Percentiles rank a stretch among this genome's conserved stretches.
Conservation (phyloP, 495 filamentous ascomycete species). For the Neurospora discreta region DNA sequence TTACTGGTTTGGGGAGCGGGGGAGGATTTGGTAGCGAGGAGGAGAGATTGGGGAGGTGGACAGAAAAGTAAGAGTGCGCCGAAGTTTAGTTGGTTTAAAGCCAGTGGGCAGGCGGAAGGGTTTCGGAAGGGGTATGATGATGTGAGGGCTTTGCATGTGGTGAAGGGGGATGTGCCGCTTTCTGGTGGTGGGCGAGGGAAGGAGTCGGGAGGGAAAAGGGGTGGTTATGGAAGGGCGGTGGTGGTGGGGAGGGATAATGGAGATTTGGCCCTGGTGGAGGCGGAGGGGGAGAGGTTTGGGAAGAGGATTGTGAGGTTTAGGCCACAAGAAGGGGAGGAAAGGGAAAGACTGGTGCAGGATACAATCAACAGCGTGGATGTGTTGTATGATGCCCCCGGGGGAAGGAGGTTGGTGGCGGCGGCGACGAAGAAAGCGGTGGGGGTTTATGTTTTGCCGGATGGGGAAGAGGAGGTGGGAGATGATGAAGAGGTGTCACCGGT, state of each 20-base stretch:
- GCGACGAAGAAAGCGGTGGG: conserved; percentile 20
- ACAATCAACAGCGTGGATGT: conserved; percentile 29
- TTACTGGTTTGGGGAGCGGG: conserved; percentile 35
- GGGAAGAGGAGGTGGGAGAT: not conserved
- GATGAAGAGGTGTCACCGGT: conserved; percentile 8
- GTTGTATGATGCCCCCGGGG: not conserved
- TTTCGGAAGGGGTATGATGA: conserved; percentile 29
- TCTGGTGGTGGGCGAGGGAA: too few species aligned
- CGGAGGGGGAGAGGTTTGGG: conserved; percentile 23
- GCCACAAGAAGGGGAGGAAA: not conserved
- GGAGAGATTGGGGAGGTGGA: conserved; percentile 14
- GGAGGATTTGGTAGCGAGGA: conserved; percentile 28
- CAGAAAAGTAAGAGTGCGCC: conserved; percentile 2
- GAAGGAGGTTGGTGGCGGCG: conserved; percentile 9
- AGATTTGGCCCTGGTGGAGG: conserved; percentile 26
- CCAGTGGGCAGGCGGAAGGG: conserved; percentile 16
- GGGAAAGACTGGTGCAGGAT: conserved; percentile 3
- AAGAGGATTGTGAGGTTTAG: conserved; percentile 17
- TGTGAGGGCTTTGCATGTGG: conserved; percentile 25
- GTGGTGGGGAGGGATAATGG: conserved; percentile 35
- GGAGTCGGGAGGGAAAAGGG: not conserved
- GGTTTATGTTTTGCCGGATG: conserved; percentile 16
- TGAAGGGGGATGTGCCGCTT: conserved; percentile 8
- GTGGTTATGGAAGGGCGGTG: conserved; percentile 16
- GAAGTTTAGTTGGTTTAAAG: conserved; percentile 19